Base-by-base conservation (phyloP, 306 rosid genomes). In the Prunus salicina region DNA sequence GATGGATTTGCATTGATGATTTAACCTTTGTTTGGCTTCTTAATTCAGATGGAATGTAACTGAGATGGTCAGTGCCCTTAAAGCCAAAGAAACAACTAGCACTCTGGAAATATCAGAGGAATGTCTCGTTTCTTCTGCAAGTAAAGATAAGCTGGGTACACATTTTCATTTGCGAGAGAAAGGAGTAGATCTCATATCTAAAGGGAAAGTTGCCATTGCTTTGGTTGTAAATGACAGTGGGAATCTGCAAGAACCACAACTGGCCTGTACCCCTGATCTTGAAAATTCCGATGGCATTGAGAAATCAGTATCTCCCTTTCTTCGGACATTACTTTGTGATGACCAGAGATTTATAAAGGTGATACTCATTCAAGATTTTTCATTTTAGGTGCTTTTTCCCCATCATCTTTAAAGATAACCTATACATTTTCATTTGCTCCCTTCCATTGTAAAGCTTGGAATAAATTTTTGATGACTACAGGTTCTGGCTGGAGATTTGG, bases 181-280 rank as follows among this genome's bases (percentile, higher is more conserved):
- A 84, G 98, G 96, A 78, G 82, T 71, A 50, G 72, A 81, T 76
- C 90, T 92, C 82, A 72, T 83, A 67, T 90, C 90, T 51, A 75
- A 87, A 68, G 95, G 97, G 19, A 95, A 90, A 89, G 83, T 89
- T 85, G 97, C 98, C 69, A 34, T 88, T 24, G 89, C 88, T 77
- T 74, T 95, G 81, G 81, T 92, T 73, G 82, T 86, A 41, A 86
- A 84, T 76, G 89, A 84, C 78, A 81, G 74, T 28, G 86, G 79
- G 69, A 52, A 72, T 7, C 81, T 61, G 46, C 84, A 25, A 25
- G 38, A 32, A 60, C 64, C 64, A 11, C 64, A 62, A 27, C 50
- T 50, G 72, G 62, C 68, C 67, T 61, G 22, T 67, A 87, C 76
- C 77, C 78, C 72, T 30, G 86, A 67, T 77, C 65, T 62, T 57